Conservation (phyloP, 768 basidiomycete species). For the Dioszegia hungarica region DNA sequence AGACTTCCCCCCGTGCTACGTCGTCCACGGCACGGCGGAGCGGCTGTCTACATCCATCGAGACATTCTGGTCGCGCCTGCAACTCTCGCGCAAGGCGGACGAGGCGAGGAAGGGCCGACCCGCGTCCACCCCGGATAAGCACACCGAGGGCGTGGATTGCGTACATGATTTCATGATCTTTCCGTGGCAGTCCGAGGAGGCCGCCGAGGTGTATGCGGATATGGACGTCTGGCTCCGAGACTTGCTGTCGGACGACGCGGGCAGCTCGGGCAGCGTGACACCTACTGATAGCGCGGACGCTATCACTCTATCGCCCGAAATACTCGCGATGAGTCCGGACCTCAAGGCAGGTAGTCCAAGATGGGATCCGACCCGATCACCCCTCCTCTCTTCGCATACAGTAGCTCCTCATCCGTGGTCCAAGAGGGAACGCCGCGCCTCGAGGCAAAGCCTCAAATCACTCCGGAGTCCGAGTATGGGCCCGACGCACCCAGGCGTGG, state of each 20-base stretch:
- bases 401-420: no score
- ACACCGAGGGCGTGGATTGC: constrained; percentile 19
- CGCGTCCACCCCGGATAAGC: not conserved
- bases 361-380: not conserved
- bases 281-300: constrained; percentile 1
- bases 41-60: constrained; percentile 29
- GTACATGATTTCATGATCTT: constrained; percentile 43
- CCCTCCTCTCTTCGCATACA: not conserved
- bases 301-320: not conserved
- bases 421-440: not conserved
- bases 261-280: not conserved
- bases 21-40: constrained; percentile 37
- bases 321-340: no score
- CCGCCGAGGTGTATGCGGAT: constrained; percentile 27
- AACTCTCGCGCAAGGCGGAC: constrained; percentile 14
- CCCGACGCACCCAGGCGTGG: constrained; percentile 10
- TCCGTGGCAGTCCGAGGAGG: constrained; percentile 40
- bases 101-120: no score
- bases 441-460: constrained; percentile 8
- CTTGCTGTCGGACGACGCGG: constrained; percentile 8
- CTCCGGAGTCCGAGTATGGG: constrained; percentile 17
- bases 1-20: constrained; percentile 29
- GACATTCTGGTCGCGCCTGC: constrained; percentile 25
- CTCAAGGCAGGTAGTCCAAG: no score
- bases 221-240: constrained; percentile 35